Evolutionary conservation across 2,329 filamentous ascomycete genomes (phyloP).

Genomic region (Didymosphaeria variabile): DNA sequence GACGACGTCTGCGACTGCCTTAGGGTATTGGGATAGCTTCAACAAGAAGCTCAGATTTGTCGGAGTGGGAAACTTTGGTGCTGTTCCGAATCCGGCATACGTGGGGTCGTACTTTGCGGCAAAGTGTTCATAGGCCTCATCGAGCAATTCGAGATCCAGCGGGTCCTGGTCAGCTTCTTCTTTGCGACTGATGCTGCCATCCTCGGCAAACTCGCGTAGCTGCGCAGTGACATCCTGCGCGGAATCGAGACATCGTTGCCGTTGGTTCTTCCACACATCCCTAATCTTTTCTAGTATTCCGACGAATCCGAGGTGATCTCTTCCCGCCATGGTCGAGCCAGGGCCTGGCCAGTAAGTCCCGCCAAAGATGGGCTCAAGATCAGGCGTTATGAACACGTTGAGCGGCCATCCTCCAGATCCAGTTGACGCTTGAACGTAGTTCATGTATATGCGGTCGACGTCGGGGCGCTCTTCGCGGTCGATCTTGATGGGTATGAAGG

Average conservation of each 20-base stretch:
- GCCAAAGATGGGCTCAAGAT: slow-evolving; percentile 92
- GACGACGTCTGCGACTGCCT: slow-evolving; percentile 83
- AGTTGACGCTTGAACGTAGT: slow-evolving; percentile 93
- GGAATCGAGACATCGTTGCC: slow-evolving; percentile 81
- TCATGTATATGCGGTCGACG: slow-evolving; percentile 97
- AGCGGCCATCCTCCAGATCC: slow-evolving; percentile 92
- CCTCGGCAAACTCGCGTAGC: slow-evolving; percentile 85
- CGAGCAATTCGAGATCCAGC: slow-evolving; percentile 87
- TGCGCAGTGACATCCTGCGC: slow-evolving; percentile 83
- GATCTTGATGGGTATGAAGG: slow-evolving; percentile 90
- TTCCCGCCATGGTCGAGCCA: slow-evolving; percentile 61
- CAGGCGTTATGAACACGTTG: slow-evolving; percentile 94
- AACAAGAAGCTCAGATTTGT: slow-evolving; percentile 85
- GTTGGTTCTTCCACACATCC: slow-evolving; percentile 81
- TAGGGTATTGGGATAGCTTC: slow-evolving; percentile 74
- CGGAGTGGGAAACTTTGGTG: slow-evolving; percentile 91
- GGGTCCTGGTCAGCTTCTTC: slow-evolving; percentile 67
- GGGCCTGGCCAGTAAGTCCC: slow-evolving; percentile 96
- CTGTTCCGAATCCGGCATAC: slow-evolving; percentile 77
- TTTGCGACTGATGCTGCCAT: slow-evolving; percentile 71
- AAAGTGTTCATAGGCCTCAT: slow-evolving; percentile 82
- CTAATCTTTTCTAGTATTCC: slow-evolving; percentile 81
- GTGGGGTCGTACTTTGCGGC: slow-evolving; percentile 79
- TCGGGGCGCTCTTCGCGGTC: slow-evolving; percentile 95
- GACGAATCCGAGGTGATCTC: slow-evolving; percentile 77